Conservation (phyloP, 345 rosid species). For the Combretum micranthum region DNA sequence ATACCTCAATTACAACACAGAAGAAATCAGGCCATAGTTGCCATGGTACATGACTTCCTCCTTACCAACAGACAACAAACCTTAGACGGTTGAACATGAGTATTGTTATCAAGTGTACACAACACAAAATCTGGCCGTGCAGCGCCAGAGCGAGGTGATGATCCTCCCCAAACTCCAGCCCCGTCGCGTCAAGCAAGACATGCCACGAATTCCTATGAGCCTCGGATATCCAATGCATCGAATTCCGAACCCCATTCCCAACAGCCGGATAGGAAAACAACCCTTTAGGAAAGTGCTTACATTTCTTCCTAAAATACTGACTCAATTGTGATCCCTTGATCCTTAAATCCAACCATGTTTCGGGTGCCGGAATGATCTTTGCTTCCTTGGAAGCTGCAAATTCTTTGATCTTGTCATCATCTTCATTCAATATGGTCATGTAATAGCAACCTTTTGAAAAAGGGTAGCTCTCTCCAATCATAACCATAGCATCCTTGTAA, state of each 20-base stretch:
- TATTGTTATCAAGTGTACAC: slow-evolving; percentile 28
- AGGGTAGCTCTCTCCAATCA: slow-evolving; percentile 68
- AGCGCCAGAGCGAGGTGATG: slow-evolving; percentile 40
- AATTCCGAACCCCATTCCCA: slow-evolving; percentile 32
- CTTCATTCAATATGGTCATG: slow-evolving; percentile 41
- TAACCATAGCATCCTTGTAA: slow-evolving; percentile 37
- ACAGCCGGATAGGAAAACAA: slow-evolving; percentile 45
- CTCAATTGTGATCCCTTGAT: slow-evolving; percentile 63
- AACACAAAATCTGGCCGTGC: slow-evolving; percentile 45
- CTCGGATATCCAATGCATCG: slow-evolving; percentile 76
- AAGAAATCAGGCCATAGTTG: neutral
- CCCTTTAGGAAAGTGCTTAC: slow-evolving; percentile 52
- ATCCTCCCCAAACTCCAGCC: slow-evolving; percentile 34
- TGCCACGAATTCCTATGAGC: slow-evolving; percentile 71
- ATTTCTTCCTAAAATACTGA: slow-evolving; percentile 59
- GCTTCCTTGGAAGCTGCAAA: slow-evolving; percentile 41
- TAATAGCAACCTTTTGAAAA: slow-evolving; percentile 53
- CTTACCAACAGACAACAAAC: slow-evolving; percentile 39
- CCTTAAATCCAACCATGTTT: slow-evolving; percentile 59
- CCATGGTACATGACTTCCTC: slow-evolving; percentile 25
- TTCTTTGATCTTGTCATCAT: slow-evolving; percentile 28
- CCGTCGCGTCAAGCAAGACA: slow-evolving; percentile 49
- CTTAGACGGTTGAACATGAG: slow-evolving; percentile 30
- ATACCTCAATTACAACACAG: no score
- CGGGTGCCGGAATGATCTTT: slow-evolving; percentile 46